Percentiles rank a stretch among this genome's conserved stretches.
Conservation (phyloP, 331 rosid species). For the Cydonia oblonga region DNA sequence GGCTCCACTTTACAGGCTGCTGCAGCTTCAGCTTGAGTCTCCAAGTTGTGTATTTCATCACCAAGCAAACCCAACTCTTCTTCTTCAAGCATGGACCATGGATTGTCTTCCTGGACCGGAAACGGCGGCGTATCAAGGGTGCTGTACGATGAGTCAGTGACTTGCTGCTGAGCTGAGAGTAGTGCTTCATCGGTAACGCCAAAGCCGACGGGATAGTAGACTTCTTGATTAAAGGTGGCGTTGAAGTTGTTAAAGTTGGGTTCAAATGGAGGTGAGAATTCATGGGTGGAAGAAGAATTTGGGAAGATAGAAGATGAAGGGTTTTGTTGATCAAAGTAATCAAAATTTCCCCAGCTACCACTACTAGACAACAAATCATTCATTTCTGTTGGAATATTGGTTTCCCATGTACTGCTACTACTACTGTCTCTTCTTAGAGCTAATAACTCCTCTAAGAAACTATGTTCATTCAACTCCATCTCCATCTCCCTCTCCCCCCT, state of each 20-base stretch:
- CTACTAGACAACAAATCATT: conserved; percentile 33
- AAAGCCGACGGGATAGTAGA: conserved; percentile 26
- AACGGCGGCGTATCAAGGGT: conserved; percentile 32
- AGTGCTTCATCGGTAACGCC: conserved; percentile 7
- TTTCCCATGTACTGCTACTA: conserved; percentile 31
- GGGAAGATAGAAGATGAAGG: conserved; percentile 24
- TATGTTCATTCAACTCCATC: conserved; percentile 55
- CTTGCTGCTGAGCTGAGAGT: conserved; percentile 16
- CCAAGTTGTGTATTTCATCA: conserved; percentile 52
- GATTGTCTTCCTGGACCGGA: conserved; percentile 34
- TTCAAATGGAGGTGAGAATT: conserved; percentile 24
- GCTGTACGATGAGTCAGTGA: conserved; percentile 36
- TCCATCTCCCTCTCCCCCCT: neutral
- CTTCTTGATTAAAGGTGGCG: conserved; percentile 29
- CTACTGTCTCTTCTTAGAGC: conserved; percentile 49
- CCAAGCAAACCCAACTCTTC: conserved; percentile 53
- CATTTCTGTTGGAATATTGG: conserved; percentile 39
- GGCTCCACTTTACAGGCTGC: conserved; percentile 55
- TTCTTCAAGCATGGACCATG: conserved; percentile 48
- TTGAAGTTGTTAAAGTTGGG: conserved; percentile 9
- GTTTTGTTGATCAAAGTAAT: conserved; percentile 52
- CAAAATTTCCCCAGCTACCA: conserved; percentile 25
- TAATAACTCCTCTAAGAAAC: conserved; percentile 60
- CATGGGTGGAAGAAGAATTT: conserved; percentile 30
- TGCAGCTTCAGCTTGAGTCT: conserved; percentile 30